Evolutionary conservation across 2,329 filamentous ascomycete species (phyloP).

Genomic region (Daldinia sp.): DNA sequence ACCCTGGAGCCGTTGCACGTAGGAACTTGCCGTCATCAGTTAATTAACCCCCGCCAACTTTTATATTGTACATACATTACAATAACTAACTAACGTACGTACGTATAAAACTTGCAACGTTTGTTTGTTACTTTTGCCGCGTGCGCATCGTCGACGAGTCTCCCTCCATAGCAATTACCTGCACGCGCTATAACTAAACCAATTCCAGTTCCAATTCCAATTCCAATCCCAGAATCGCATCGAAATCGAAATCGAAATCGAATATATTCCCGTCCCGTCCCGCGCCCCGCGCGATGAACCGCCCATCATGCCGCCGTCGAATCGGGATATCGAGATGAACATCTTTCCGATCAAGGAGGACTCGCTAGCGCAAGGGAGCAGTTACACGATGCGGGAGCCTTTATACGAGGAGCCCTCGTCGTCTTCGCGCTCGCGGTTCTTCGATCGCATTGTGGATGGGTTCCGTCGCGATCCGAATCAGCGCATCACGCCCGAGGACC

Average conservation of each 20-base stretch:
- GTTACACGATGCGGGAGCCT: conserved; percentile 61
- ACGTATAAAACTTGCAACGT: background rate
- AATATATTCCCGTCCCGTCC: too few relatives aligned
- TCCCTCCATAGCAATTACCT: background rate
- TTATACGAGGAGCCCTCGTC: conserved; percentile 52
- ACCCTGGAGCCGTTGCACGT: too few relatives aligned
- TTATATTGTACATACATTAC: background rate
- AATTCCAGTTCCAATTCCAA: background rate
- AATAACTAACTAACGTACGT: too few relatives aligned
- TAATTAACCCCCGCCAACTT: background rate
- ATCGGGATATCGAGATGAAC: conserved; percentile 60
- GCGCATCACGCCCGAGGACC: conserved; percentile 57
- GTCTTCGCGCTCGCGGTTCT: conserved; percentile 45
- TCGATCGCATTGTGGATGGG: conserved; percentile 63
- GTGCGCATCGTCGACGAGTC: background rate
- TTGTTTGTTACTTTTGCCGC: too few relatives aligned
- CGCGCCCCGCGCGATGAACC: conserved; percentile 37
- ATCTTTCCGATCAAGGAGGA: conserved; percentile 68
- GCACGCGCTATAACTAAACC: background rate
- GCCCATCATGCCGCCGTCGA: conserved; percentile 49
- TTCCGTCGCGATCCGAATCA: conserved; percentile 68
- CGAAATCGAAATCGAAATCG: too few relatives aligned
- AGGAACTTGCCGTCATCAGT: background rate
- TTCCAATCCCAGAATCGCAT: background rate
- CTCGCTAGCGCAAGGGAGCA: conserved; percentile 58